A percentile compares a stretch with the other conserved stretches of the same genome.
Conservation (phyloP, 78 protist species). For the Dictyostelium citrinum region DNA sequence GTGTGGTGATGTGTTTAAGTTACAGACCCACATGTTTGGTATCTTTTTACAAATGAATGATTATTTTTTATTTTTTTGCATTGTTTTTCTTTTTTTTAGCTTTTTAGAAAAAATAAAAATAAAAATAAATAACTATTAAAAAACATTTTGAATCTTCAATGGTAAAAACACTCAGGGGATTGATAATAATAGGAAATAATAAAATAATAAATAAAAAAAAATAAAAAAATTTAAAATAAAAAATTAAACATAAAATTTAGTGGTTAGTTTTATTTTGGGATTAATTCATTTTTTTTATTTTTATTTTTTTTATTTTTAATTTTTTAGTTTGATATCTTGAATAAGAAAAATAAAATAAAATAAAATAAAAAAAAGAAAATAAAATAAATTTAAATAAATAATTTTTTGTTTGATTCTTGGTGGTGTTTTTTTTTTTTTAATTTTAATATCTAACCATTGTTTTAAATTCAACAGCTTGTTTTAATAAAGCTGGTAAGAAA, state of each 20-base stretch:
- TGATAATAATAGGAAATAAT: too few species aligned
- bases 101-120: neutral
- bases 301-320: too few species aligned
- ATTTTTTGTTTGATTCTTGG: neutral
- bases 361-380: neutral
- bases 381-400: neutral
- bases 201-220: too few species aligned
- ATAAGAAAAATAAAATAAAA: neutral
- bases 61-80: neutral
- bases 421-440: neutral
- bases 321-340: too few species aligned
- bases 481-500: conserved; percentile 45
- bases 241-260: too few species aligned
- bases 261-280: too few species aligned
- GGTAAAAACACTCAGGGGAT: too few species aligned
- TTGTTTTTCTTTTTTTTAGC: neutral
- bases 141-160: too few species aligned
- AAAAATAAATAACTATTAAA: too few species aligned
- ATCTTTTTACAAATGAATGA: neutral
- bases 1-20: too few species aligned
- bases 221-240: too few species aligned
- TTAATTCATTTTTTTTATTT: too few species aligned
- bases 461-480: conserved; percentile 63
- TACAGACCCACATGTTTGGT: neutral
- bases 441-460: conserved; percentile 70